These are phyloP conservation scores for Halophytophthora polymorphica DNA, from an alignment of 352 stramenopile genomes.

Conservation along the genomic window DNA sequence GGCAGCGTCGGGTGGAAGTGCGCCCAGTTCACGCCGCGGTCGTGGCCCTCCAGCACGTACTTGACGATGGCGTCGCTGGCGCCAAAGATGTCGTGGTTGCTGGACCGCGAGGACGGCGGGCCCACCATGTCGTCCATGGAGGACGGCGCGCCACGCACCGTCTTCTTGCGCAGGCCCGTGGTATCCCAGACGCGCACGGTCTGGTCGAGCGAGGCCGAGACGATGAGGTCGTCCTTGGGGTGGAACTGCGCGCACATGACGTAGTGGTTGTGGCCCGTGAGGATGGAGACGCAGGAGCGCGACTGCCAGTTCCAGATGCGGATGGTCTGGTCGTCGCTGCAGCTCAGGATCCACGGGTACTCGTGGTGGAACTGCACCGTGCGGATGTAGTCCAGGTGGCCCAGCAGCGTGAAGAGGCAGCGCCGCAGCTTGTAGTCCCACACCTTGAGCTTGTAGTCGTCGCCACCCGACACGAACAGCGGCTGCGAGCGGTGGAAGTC, in stretches of 20 bases:
- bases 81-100: slow-evolving; percentile 96
- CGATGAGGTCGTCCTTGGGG: slow-evolving; percentile 99
- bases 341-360: slow-evolving; percentile 98
- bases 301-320: slow-evolving; percentile 99
- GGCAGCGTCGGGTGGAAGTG: slow-evolving; percentile 98
- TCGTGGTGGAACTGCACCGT: slow-evolving; percentile 99
- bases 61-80: slow-evolving; percentile 99
- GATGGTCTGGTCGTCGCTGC: slow-evolving; percentile 98
- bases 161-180: slow-evolving; percentile 98
- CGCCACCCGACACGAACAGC: slow-evolving; percentile 97
- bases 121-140: slow-evolving; percentile 72
- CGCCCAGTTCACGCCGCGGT: slow-evolving; percentile 99
- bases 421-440: slow-evolving; percentile 99
- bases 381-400: slow-evolving; percentile 99
- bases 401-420: slow-evolving; percentile 98
- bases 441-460: slow-evolving; percentile 99
- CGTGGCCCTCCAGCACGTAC: slow-evolving; percentile 99
- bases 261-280: slow-evolving; percentile 99
- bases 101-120: slow-evolving; percentile 39
- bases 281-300: slow-evolving; percentile 97
- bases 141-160: slow-evolving; percentile 88
- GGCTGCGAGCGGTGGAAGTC: slow-evolving; percentile 98
- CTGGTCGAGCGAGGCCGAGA: slow-evolving; percentile 98
- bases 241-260: slow-evolving; percentile 99
- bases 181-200: slow-evolving; percentile 99